These are phyloP conservation scores for Lycium ferocissimum DNA, from an alignment of 257 asterid genomes.

Conservation along the genomic window DNA sequence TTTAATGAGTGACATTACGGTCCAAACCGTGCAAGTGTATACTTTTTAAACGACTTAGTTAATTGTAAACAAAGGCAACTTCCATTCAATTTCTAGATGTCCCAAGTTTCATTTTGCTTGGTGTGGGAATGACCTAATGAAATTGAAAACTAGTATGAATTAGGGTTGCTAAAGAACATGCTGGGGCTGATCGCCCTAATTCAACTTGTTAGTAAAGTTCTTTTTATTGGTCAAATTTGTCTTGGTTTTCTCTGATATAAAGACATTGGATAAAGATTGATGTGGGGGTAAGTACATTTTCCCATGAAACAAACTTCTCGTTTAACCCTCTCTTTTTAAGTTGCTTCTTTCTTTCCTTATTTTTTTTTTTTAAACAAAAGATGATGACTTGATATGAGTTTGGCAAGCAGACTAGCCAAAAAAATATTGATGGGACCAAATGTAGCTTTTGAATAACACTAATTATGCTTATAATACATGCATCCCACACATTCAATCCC, in stretches of 20 bases:
- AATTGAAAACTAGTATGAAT: slow-evolving; percentile 65
- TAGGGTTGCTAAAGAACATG: slow-evolving; percentile 50
- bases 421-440: slow-evolving; percentile 51
- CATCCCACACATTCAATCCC: slow-evolving; percentile 31
- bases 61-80: slow-evolving; percentile 70
- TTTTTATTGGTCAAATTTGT: slow-evolving; percentile 31
- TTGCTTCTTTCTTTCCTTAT: neutral
- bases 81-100: slow-evolving; percentile 16
- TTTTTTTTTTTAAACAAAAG: no score
- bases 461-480: slow-evolving; percentile 51
- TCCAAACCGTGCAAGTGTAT: neutral
- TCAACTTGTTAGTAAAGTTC: slow-evolving; percentile 76
- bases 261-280: slow-evolving; percentile 44
- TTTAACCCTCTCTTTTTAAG: neutral
- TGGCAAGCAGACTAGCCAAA: slow-evolving; percentile 27
- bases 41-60: slow-evolving; percentile 31
- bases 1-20: neutral
- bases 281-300: no score
- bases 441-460: slow-evolving; percentile 63
- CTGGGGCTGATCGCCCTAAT: slow-evolving; percentile 72
- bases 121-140: slow-evolving; percentile 56
- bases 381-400: slow-evolving; percentile 34
- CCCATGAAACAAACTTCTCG: no score
- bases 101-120: slow-evolving; percentile 53
- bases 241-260: slow-evolving; percentile 54